Evolutionary conservation across 495 filamentous ascomycete genomes (phyloP), one percentile per base, ranked within the genome.

Genomic region (Talaromyces nanjingensis): DNA sequence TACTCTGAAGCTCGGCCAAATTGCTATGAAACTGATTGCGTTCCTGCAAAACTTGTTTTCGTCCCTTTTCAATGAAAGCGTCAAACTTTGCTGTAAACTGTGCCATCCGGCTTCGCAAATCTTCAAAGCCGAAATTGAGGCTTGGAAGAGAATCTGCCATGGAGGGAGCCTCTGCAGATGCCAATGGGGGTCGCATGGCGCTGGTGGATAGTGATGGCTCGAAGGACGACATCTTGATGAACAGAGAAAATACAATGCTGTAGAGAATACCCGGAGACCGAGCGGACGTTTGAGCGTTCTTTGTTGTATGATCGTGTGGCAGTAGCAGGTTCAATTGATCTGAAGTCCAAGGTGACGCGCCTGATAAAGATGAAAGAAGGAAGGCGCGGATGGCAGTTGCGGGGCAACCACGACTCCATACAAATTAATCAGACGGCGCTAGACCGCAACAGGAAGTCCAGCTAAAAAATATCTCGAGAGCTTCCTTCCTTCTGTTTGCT

Each of bases 101-200:
- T 29, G 89, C 86, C 93, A 98, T 98, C 76, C 91, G 88, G 66
- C 91, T 91, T 74, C 93, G 93, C 65, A 98, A 79, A 65, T 97
- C 92, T 64, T 98, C 93, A 76, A 98, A 98, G 63, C 91, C 92
- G 74, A 98, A 97, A 76, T 94, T 92, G 75, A 97, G 90, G 73
- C 80, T 91, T 42, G 94, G 94, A 8, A 97, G 85, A 12, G 86
- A 86, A 74, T 94, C 91, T 39, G 91, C 91, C 82, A 88, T 87
- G 64, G 85, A 85, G 6, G 83, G 82, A 53, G 79, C 81, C 63
- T 81, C 77, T 25, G 84, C 77, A 12, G 82, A 79, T 47, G 77
- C 77, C 62, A 88, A 78, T 18, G 89, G 87, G 59, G 86, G 84
- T 65, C 90, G 89, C 84, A 91, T 85, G 37, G 82, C 79, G 78